Evolutionary conservation across 805 yeast species (phyloP).

Genomic region (Clavispora phyllophila): DNA sequence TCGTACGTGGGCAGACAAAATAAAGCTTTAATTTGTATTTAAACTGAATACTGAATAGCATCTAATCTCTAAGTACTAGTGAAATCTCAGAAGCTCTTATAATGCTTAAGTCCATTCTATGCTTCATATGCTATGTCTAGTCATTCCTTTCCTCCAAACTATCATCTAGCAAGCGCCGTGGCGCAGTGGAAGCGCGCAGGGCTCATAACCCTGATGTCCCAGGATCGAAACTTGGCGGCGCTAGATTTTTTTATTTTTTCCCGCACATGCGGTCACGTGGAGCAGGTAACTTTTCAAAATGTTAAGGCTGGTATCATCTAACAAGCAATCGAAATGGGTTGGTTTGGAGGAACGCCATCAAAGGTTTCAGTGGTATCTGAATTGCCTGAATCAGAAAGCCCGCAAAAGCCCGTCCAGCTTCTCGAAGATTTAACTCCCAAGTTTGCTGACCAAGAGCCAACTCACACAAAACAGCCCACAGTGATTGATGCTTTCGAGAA

Average conservation of each 20-base stretch:
- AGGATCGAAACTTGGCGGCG: constrained; percentile 96
- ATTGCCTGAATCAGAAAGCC: constrained; percentile 13
- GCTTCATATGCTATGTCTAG: no score
- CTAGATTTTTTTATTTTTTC: constrained; percentile 42
- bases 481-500: constrained; percentile 37
- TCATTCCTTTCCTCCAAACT: no score
- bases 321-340: constrained; percentile 30
- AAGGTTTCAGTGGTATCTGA: constrained; percentile 34
- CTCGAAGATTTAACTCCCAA: constrained; percentile 52
- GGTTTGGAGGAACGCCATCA: constrained; percentile 38
- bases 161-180: constrained; percentile 63
- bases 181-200: constrained; percentile 99
- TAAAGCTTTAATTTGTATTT: no score
- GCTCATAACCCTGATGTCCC: constrained; percentile 98
- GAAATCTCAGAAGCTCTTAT: no score
- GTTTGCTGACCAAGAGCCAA: constrained; percentile 34
- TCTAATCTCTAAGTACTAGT: no score
- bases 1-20: no score
- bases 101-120: no score
- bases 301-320: not conserved
- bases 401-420: constrained; percentile 22
- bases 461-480: constrained; percentile 10
- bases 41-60: no score
- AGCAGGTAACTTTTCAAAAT: not conserved
- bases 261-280: constrained; percentile 3